phyloP scores from a whole-genome alignment of 1,284 basidiomycete species.

The Ceratobasidium sp. region DNA sequence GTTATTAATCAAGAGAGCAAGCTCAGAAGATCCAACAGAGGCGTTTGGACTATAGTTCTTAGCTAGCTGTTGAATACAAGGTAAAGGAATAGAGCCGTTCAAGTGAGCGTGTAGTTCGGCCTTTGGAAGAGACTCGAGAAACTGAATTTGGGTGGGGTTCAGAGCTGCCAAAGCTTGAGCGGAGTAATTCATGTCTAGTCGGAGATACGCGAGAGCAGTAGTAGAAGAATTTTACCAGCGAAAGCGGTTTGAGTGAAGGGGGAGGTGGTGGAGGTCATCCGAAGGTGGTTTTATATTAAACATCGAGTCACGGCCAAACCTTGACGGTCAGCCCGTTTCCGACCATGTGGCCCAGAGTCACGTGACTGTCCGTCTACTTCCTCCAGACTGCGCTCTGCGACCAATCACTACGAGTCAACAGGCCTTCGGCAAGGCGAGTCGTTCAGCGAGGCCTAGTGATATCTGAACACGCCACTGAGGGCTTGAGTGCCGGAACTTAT shows the following conservation, averaged over 20 bases:
- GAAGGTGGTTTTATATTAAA: not conserved
- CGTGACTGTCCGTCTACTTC: not conserved
- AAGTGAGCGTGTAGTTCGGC: conserved; percentile 87
- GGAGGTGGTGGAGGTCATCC: not conserved
- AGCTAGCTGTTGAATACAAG: conserved; percentile 75
- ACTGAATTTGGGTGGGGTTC: conserved; percentile 65
- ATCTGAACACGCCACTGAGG: not conserved
- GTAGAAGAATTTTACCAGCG: not conserved
- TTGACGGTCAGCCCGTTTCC: not conserved
- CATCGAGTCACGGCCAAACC: not conserved
- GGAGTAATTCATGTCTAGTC: conserved; percentile 32
- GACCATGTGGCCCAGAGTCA: not conserved
- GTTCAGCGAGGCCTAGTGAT: no score
- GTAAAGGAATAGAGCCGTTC: conserved; percentile 83
- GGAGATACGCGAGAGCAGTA: no score
- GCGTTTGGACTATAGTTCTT: conserved; percentile 59
- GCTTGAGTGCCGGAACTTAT: not conserved
- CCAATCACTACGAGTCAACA: not conserved
- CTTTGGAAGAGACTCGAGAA: conserved; percentile 75
- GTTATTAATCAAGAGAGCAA: conserved; percentile 58
- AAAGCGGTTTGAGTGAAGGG: not conserved
- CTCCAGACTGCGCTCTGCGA: no score
- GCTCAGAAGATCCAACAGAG: conserved; percentile 27
- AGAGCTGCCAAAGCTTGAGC: conserved; percentile 69
- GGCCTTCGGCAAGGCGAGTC: not conserved